Evolutionary conservation across 495 filamentous ascomycete genomes (phyloP).

Genomic region (Barbatosphaeria neglecta): DNA sequence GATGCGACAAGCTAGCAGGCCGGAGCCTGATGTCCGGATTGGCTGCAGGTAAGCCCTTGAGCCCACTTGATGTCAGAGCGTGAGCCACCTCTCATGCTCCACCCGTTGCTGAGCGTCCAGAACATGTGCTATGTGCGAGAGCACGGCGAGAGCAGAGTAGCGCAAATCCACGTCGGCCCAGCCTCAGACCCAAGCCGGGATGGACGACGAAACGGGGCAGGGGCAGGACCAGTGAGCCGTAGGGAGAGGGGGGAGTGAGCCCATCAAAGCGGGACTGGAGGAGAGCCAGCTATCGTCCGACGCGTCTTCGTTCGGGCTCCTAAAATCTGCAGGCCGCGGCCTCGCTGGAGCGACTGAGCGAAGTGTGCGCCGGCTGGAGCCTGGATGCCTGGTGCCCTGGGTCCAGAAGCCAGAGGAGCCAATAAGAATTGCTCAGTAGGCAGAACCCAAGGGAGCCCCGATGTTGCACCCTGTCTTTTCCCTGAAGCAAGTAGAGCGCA

Average conservation of each 20-base stretch:
- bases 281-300: too few relatives aligned
- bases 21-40: not conserved
- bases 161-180: too few relatives aligned
- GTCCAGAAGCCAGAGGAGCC: not conserved
- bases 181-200: not conserved
- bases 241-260: not conserved
- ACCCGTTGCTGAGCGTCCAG: too few relatives aligned
- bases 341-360: not conserved
- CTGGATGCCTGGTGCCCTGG: not conserved
- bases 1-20: not conserved
- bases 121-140: too few relatives aligned
- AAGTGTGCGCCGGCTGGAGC: not conserved
- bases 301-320: too few relatives aligned
- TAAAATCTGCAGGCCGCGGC: not conserved
- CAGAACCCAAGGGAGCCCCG: not conserved
- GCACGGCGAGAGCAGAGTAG: not conserved
- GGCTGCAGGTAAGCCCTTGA: not conserved
- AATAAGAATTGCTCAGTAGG: not conserved
- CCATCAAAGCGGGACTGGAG: not conserved
- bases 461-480: too few relatives aligned
- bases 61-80: not conserved
- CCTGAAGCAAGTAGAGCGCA: too few relatives aligned
- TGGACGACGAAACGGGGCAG: not conserved
- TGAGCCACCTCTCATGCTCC: not conserved
- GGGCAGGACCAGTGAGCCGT: not conserved